These are phyloP conservation scores for Picea engelmannii DNA, from an alignment of 83 land plant species.

Conservation along the genomic window DNA sequence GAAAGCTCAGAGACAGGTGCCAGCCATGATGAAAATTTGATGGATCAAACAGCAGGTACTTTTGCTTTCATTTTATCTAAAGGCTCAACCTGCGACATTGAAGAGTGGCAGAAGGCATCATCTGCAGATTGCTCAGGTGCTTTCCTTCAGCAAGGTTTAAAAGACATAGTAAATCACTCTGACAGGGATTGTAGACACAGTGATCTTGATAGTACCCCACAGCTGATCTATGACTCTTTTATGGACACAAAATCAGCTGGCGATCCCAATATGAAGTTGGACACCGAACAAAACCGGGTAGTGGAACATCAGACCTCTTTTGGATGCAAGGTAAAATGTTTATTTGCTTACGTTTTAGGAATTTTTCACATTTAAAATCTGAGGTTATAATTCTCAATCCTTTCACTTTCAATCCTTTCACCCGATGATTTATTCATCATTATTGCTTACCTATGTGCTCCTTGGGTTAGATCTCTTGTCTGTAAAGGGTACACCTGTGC, in stretches of 20 bases:
- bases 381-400: too few species aligned
- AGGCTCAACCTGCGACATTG: not conserved
- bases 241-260: not conserved
- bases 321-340: not conserved
- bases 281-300: not conserved
- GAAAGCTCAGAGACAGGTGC: not conserved
- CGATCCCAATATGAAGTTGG: not conserved
- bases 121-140: not conserved
- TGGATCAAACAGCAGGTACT: not conserved
- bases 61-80: slow-evolving; percentile 6
- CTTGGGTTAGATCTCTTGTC: too few species aligned
- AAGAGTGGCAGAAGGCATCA: slow-evolving; percentile 4
- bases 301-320: not conserved
- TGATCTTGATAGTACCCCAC: not conserved
- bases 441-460: too few species aligned
- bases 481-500: too few species aligned
- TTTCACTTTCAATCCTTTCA: too few species aligned
- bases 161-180: not conserved
- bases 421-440: too few species aligned
- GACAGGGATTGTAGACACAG: not conserved
- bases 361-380: too few species aligned
- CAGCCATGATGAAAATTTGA: not conserved
- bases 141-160: not conserved
- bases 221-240: not conserved
- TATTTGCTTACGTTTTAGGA: too few species aligned